A percentile compares a stretch with the other conserved stretches of the same genome.
phyloP scores from a whole-genome alignment of 306 rosid genomes.

The Aeschynomene evenia region DNA sequence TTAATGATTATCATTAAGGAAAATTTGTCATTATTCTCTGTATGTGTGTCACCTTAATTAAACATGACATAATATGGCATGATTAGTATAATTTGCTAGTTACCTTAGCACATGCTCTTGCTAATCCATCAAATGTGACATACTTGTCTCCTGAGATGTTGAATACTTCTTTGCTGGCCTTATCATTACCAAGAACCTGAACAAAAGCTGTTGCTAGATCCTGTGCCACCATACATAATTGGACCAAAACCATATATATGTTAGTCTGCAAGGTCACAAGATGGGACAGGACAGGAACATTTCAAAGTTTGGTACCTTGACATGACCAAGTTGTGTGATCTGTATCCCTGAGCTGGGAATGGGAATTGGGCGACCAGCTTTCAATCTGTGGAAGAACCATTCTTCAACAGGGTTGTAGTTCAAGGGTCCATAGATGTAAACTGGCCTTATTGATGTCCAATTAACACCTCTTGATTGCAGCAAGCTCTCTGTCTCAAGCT shows the following conservation, averaged over 20 bases:
- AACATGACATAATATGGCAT: not conserved
- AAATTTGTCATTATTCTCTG: not conserved
- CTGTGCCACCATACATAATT: constrained; percentile 57
- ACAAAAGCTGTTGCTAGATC: constrained; percentile 81
- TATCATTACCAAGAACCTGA: constrained; percentile 81
- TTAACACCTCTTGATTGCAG: constrained; percentile 70
- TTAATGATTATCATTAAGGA: no score
- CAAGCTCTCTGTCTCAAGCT: constrained; percentile 93
- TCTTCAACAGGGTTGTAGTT: constrained; percentile 98
- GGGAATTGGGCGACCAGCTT: constrained; percentile 98
- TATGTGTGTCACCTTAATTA: not conserved
- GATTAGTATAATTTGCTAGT: not conserved
- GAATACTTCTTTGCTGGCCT: constrained; percentile 89
- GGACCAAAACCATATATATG: not conserved
- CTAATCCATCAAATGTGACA: constrained; percentile 91
- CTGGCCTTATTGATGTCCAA: constrained; percentile 96
- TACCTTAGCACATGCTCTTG: constrained; percentile 97
- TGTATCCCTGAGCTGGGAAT: constrained; percentile 82
- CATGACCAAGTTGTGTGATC: constrained; percentile 94
- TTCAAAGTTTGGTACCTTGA: constrained; percentile 52
- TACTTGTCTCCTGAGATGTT: constrained; percentile 91
- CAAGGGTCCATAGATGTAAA: constrained; percentile 93
- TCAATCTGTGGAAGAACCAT: constrained; percentile 98
- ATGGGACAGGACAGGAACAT: not conserved
- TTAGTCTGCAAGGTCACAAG: not conserved